These are phyloP conservation scores for Hawksworthiomyces lignivorus DNA, from an alignment of 2,329 filamentous ascomycete species.

Conservation along the genomic window DNA sequence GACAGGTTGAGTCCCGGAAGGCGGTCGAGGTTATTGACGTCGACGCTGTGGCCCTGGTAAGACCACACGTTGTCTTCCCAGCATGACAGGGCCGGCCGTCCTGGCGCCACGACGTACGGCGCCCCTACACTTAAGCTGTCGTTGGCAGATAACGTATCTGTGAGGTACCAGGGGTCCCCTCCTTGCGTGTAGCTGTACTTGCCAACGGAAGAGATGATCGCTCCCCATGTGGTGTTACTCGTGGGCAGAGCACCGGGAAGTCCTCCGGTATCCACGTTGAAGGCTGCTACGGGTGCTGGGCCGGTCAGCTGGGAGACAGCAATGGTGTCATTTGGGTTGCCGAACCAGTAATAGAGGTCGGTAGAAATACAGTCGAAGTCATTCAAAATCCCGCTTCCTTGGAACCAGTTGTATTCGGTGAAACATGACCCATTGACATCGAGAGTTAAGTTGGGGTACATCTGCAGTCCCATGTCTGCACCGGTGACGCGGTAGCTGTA, in stretches of 20 bases:
- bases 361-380: no score
- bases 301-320: no score
- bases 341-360: background rate
- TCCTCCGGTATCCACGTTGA: no score
- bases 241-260: background rate
- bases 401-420: no score
- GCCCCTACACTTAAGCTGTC: background rate
- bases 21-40: constrained; percentile 10
- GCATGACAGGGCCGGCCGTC: constrained; percentile 17
- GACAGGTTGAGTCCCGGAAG: constrained; percentile 17
- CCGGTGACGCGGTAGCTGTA: no score
- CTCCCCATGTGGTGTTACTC: constrained; percentile 19
- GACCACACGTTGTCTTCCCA: constrained; percentile 21
- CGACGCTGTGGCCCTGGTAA: constrained; percentile 13
- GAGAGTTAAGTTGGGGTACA: no score
- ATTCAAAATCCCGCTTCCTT: no score
- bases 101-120: constrained; percentile 12
- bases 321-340: background rate
- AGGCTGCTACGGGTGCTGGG: no score
- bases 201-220: constrained; percentile 18
- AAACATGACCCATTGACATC: no score
- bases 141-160: background rate
- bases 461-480: no score
- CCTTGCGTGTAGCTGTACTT: constrained; percentile 17
- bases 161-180: constrained; percentile 18